These are phyloP conservation scores for Begonia fuchsioides DNA, from an alignment of 306 rosid genomes.

Conservation along the genomic window DNA sequence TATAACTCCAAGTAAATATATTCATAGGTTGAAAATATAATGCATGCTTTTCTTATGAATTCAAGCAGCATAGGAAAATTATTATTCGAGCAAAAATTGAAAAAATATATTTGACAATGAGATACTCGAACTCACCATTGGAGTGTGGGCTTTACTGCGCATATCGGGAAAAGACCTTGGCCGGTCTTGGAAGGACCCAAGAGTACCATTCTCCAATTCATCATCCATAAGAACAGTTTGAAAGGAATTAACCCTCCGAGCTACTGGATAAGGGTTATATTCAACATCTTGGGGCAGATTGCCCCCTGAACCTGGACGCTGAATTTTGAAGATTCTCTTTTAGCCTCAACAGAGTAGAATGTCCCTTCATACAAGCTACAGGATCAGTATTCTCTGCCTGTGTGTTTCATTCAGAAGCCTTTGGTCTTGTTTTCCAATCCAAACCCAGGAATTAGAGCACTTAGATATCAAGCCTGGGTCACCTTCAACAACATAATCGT, in stretches of 20 bases:
- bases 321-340: slow-evolving; percentile 48
- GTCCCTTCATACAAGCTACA: neutral
- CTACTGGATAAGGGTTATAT: slow-evolving; percentile 56
- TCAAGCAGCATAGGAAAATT: too few species aligned
- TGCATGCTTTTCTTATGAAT: too few species aligned
- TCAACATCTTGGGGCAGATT: slow-evolving; percentile 92
- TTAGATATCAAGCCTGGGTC: too few species aligned
- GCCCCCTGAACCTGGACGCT: slow-evolving; percentile 95
- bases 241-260: slow-evolving; percentile 53
- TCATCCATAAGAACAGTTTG: slow-evolving; percentile 47
- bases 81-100: neutral
- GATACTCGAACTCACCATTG: slow-evolving; percentile 38
- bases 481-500: too few species aligned
- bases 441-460: too few species aligned
- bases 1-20: too few species aligned
- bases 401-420: too few species aligned
- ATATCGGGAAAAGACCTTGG: slow-evolving; percentile 79
- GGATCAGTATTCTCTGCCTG: neutral
- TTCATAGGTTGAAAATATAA: too few species aligned
- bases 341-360: slow-evolving; percentile 12
- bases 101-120: slow-evolving; percentile 1
- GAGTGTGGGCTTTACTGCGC: slow-evolving; percentile 77
- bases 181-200: slow-evolving; percentile 64
- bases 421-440: too few species aligned
- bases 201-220: slow-evolving; percentile 51